A percentile compares a stretch with the other conserved stretches of the same genome.
Conservation (phyloP, 164 flowering plant genomes). For the Chimonanthus praecox region DNA sequence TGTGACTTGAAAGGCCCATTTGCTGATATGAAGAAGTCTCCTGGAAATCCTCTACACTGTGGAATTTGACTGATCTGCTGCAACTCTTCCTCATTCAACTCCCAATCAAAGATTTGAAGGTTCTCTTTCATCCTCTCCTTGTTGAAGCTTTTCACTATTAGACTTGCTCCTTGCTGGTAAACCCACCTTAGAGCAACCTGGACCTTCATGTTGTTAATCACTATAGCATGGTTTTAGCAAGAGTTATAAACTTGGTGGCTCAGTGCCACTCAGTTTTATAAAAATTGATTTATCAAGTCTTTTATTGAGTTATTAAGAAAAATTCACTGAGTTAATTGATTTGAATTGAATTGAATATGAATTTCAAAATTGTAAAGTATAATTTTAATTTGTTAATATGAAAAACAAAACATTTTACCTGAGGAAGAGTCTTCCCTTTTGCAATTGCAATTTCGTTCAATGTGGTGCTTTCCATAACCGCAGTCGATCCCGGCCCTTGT, state of each 20-base stretch:
- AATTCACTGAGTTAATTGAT: no score
- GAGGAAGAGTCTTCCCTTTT: conserved; percentile 25
- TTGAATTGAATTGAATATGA: no score
- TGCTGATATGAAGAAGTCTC: conserved; percentile 4
- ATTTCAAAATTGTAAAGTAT: no score
- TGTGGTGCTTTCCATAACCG: conserved; percentile 12
- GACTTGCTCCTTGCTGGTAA: conserved; percentile 23
- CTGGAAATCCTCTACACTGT: conserved; percentile 8
- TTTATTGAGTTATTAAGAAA: no score
- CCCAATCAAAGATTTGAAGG: conserved; percentile 26
- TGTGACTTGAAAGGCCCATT: conserved; percentile 22
- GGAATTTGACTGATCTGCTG: conserved; percentile 16
- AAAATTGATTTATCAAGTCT: no score
- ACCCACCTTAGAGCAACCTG: conserved; percentile 31
- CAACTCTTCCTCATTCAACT: conserved; percentile 19
- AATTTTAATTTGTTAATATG: no score
- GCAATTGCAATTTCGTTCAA: conserved; percentile 23
- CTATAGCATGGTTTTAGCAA: no score
- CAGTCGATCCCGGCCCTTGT: conserved; percentile 19
- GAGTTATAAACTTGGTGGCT: no score
- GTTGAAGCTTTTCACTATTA: conserved; percentile 28
- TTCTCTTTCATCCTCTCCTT: conserved; percentile 25
- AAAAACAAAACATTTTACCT: conserved; percentile 11
- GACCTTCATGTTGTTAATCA: no score
- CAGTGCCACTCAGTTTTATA: no score